Evolutionary conservation across 2,329 filamentous ascomycete species (phyloP).

Genomic region (Calonectria henricotiae): DNA sequence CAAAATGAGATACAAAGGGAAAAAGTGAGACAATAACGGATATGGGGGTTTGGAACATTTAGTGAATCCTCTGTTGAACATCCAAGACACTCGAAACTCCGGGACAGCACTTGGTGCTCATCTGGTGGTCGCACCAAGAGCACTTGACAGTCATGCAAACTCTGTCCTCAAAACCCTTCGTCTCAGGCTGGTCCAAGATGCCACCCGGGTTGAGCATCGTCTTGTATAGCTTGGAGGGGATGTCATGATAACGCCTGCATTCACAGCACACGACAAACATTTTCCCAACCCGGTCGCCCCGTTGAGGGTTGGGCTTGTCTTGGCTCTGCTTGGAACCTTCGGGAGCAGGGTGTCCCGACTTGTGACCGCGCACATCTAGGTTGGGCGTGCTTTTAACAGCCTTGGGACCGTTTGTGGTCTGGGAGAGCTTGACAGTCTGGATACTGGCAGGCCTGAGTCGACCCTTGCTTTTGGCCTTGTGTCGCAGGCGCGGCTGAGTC

Average conservation of each 20-base stretch:
- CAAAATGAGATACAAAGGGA: constrained; percentile 24
- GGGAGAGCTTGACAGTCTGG: constrained; percentile 25
- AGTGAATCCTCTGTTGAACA: constrained; percentile 76
- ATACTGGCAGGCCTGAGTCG: constrained; percentile 39
- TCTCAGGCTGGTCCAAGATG: constrained; percentile 66
- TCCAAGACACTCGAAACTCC: constrained; percentile 79
- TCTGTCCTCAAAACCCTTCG: constrained; percentile 69
- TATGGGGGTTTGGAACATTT: background rate
- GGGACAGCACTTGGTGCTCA: constrained; percentile 79
- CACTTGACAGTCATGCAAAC: constrained; percentile 77
- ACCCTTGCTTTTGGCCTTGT: constrained; percentile 49
- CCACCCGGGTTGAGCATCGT: constrained; percentile 75
- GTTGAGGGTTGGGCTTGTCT: constrained; percentile 38
- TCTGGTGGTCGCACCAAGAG: constrained; percentile 81
- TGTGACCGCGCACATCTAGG: constrained; percentile 38
- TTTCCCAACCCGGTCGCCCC: constrained; percentile 69
- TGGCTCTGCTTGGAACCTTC: constrained; percentile 42
- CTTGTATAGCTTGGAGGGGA: constrained; percentile 76
- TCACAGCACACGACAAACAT: constrained; percentile 78
- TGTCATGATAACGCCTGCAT: constrained; percentile 77
- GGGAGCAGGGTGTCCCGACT: constrained; percentile 38
- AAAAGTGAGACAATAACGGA: constrained; percentile 19
- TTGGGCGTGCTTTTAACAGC: constrained; percentile 38
- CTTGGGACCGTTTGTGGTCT: constrained; percentile 22
- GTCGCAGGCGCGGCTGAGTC: constrained; percentile 60